These are phyloP conservation scores for Aspergillus tamarii DNA, from an alignment of 2,329 filamentous ascomycete genomes.

Conservation along the genomic window DNA sequence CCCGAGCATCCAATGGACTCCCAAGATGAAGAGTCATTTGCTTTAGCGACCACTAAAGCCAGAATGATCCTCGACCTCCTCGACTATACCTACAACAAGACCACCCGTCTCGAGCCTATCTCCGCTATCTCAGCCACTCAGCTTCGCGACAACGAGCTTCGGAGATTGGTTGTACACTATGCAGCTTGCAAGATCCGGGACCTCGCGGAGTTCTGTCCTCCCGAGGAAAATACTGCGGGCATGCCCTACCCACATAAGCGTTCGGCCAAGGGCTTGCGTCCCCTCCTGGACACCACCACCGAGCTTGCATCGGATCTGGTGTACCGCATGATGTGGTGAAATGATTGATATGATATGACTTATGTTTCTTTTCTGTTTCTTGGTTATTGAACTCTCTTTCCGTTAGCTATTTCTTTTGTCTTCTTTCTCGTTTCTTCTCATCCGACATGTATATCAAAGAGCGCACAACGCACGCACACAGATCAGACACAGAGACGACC, in stretches of 20 bases:
- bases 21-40: constrained; percentile 25
- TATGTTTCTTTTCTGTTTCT: background rate
- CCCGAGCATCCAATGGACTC: constrained; percentile 18
- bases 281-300: constrained; percentile 40
- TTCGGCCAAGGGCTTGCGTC: constrained; percentile 37
- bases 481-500: background rate
- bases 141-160: constrained; percentile 44
- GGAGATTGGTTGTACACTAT: constrained; percentile 45
- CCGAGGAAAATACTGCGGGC: constrained; percentile 28
- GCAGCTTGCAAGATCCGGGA: constrained; percentile 45
- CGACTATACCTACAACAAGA: constrained; percentile 44
- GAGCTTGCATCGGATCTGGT: constrained; percentile 48
- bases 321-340: constrained; percentile 42
- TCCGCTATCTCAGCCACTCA: constrained; percentile 38
- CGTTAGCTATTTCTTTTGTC: constrained; percentile 8
- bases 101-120: constrained; percentile 44
- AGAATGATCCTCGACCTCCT: constrained; percentile 43
- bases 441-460: constrained; percentile 7
- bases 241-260: constrained; percentile 30
- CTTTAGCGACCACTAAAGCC: constrained; percentile 33
- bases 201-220: constrained; percentile 38
- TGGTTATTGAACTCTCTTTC: background rate
- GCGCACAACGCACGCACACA: background rate
- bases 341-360: background rate
- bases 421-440: constrained; percentile 3